Conservation (phyloP, 2,329 filamentous ascomycete genomes). For the Xylariaceae sp. region DNA sequence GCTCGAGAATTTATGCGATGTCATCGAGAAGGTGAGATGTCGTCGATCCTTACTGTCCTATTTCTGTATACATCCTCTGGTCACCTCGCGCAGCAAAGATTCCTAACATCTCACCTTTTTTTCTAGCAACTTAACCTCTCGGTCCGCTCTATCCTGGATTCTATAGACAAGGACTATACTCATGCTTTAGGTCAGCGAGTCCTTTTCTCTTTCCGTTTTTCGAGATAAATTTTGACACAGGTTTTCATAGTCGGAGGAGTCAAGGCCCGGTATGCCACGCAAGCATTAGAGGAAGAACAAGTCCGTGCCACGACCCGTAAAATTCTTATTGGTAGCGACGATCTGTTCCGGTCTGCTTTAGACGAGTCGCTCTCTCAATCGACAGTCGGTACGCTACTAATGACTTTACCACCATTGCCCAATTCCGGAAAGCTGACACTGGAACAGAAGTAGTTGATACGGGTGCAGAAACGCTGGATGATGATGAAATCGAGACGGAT, state of each 20-base stretch:
- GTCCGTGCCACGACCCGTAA: neutral
- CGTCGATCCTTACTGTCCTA: no score
- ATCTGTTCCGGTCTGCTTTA: no score
- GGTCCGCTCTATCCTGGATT: neutral
- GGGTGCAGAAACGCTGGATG: neutral
- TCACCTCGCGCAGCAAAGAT: neutral
- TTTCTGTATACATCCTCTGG: no score
- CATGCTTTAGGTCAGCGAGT: neutral
- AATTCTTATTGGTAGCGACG: no score
- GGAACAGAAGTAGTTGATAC: neutral
- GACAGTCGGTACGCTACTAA: no score
- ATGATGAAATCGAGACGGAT: neutral
- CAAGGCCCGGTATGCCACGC: neutral
- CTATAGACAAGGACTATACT: neutral
- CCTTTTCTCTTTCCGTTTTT: neutral
- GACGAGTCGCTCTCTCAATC: no score
- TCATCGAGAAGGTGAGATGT: no score
- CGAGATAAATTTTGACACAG: neutral
- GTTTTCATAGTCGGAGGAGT: neutral
- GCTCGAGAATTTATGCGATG: constrained; percentile 27
- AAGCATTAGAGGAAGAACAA: neutral
- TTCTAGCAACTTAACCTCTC: neutral
- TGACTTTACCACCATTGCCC: no score
- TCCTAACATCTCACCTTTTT: neutral
- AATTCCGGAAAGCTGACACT: no score